These are phyloP conservation scores for Monilinia fructicola DNA, from an alignment of 2,329 filamentous ascomycete species.

Conservation along the genomic window DNA sequence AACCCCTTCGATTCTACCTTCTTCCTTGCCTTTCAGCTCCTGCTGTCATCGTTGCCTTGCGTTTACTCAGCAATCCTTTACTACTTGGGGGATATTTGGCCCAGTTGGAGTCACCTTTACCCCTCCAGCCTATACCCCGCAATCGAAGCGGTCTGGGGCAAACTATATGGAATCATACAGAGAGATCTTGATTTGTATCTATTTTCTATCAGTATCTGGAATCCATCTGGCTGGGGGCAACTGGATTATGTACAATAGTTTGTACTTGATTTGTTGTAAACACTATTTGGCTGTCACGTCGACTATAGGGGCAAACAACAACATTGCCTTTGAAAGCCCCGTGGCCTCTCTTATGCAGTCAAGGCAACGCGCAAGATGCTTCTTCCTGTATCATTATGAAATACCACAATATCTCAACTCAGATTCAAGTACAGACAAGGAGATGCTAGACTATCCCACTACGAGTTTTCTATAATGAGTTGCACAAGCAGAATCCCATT, in stretches of 20 bases:
- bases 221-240: neutral
- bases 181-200: neutral
- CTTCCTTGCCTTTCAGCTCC: neutral
- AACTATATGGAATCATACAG: neutral
- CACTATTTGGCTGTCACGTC: neutral
- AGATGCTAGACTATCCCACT: neutral
- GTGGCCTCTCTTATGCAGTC: neutral
- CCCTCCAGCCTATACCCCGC: constrained; percentile 20
- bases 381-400: neutral
- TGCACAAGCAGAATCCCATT: neutral
- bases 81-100: neutral
- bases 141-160: constrained; percentile 13
- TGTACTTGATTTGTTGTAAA: neutral
- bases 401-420: neutral
- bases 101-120: constrained; percentile 4
- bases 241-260: constrained; percentile 1
- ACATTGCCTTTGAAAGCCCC: neutral
- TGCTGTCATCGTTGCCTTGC: neutral
- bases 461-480: neutral
- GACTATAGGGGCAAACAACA: neutral
- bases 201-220: neutral
- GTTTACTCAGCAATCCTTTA: neutral
- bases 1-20: neutral
- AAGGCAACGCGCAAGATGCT: neutral
- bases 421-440: neutral